These are phyloP conservation scores for Verticillium nubilum DNA, from an alignment of 2,329 filamentous ascomycete genomes.

Conservation along the genomic window DNA sequence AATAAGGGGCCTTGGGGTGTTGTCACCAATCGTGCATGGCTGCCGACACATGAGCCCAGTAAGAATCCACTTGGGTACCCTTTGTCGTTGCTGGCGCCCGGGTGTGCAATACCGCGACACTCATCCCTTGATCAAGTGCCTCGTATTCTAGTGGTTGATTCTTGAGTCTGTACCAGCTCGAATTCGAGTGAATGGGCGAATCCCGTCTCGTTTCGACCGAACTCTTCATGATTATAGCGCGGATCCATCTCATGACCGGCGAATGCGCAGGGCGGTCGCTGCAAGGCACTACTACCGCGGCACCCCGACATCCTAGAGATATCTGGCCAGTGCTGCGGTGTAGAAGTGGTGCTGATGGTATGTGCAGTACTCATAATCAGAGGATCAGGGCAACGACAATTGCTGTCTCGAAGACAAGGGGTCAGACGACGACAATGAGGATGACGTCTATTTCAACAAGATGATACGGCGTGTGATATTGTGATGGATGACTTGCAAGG, in stretches of 20 bases:
- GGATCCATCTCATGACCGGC: background rate
- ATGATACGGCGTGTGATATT: too few relatives aligned
- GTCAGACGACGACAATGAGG: too few relatives aligned
- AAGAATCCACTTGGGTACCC: background rate
- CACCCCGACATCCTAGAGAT: too few relatives aligned
- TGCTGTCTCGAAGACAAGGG: too few relatives aligned
- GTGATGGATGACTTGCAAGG: too few relatives aligned
- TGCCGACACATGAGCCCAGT: background rate
- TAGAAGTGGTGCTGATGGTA: too few relatives aligned
- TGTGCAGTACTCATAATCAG: too few relatives aligned
- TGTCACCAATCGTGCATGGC: background rate
- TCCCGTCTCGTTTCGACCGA: background rate
- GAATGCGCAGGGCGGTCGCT: background rate
- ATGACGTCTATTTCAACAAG: too few relatives aligned
- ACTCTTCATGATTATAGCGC: background rate
- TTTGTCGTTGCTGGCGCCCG: background rate
- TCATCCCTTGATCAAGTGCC: background rate
- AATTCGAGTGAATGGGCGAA: too few relatives aligned
- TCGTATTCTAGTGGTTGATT: background rate
- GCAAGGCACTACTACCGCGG: background rate
- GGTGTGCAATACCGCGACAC: background rate
- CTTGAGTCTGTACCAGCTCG: background rate
- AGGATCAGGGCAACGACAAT: too few relatives aligned
- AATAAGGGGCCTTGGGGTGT: background rate
- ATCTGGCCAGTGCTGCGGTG: background rate